Evolutionary conservation across 805 yeast genomes (phyloP).

Genomic region (Sugiyamaella smithiae): DNA sequence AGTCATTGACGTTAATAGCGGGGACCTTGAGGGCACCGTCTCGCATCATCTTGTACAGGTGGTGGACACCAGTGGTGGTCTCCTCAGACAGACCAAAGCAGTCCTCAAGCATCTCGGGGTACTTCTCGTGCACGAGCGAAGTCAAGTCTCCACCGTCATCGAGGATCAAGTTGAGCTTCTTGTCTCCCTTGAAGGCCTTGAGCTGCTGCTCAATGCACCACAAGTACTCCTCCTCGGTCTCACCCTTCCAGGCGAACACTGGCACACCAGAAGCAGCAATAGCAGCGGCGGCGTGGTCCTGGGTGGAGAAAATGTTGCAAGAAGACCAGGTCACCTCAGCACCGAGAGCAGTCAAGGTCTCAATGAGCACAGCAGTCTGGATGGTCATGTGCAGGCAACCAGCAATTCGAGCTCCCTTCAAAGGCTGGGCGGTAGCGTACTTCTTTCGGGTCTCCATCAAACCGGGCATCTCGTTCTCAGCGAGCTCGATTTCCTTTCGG

Average conservation of each 20-base stretch:
- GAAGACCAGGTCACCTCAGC: slow-evolving; percentile 99
- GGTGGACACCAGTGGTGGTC: slow-evolving; percentile 99
- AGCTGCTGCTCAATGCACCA: slow-evolving; percentile 99
- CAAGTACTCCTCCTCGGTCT: slow-evolving; percentile 98
- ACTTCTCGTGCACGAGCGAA: slow-evolving; percentile 91
- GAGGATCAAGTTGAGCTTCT: slow-evolving; percentile 92
- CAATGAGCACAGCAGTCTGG: slow-evolving; percentile 98
- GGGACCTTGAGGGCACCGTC: slow-evolving; percentile 92
- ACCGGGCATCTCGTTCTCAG: slow-evolving; percentile 99
- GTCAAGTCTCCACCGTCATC: slow-evolving; percentile 99
- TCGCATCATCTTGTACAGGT: slow-evolving; percentile 92
- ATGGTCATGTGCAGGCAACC: slow-evolving; percentile 99
- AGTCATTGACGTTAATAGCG: slow-evolving; percentile 98
- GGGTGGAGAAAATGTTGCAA: slow-evolving; percentile 98
- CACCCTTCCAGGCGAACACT: slow-evolving; percentile 99
- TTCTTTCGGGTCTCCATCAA: slow-evolving; percentile 93
- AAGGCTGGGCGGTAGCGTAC: slow-evolving; percentile 90
- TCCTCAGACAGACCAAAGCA: slow-evolving; percentile 98
- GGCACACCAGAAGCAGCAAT: slow-evolving; percentile 99
- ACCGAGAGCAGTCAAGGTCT: slow-evolving; percentile 94
- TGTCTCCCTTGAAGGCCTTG: slow-evolving; percentile 93
- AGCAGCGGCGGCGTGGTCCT: slow-evolving; percentile 99
- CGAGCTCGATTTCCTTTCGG: slow-evolving; percentile 97
- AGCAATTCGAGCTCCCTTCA: slow-evolving; percentile 97
- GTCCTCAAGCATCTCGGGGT: slow-evolving; percentile 94